phyloP scores from a whole-genome alignment of 805 yeast species.

The Ogataea polymorpha region DNA sequence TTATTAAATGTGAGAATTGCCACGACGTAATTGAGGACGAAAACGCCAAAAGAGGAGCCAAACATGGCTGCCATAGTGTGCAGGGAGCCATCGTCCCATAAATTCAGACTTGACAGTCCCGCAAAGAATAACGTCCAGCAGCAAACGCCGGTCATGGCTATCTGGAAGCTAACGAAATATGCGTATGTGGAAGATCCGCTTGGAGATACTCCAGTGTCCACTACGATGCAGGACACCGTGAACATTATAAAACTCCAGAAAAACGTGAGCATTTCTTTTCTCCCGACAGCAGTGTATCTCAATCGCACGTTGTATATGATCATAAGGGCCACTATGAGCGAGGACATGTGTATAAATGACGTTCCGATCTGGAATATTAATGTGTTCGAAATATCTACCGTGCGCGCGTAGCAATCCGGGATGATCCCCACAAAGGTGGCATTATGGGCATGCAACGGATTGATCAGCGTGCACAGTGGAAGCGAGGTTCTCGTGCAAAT shows the following conservation, averaged over 20 bases:
- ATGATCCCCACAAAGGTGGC: slow-evolving; percentile 56
- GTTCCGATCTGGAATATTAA: slow-evolving; percentile 86
- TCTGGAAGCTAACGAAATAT: slow-evolving; percentile 79
- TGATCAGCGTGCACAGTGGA: slow-evolving; percentile 77
- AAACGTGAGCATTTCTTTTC: slow-evolving; percentile 78
- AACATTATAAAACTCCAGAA: slow-evolving; percentile 58
- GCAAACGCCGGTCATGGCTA: slow-evolving; percentile 68
- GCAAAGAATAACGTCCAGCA: slow-evolving; percentile 68
- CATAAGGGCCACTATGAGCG: slow-evolving; percentile 59
- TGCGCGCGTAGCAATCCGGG: slow-evolving; percentile 79
- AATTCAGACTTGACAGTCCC: slow-evolving; percentile 80
- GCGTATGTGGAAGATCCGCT: slow-evolving; percentile 74
- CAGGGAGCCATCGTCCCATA: slow-evolving; percentile 92
- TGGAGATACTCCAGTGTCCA: slow-evolving; percentile 91
- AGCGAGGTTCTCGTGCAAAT: slow-evolving; percentile 69
- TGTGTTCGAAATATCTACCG: slow-evolving; percentile 87
- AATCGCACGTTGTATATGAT: slow-evolving; percentile 74
- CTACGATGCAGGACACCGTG: slow-evolving; percentile 65
- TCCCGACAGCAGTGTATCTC: slow-evolving; percentile 93
- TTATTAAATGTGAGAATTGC: slow-evolving; percentile 70
- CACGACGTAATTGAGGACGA: slow-evolving; percentile 62
- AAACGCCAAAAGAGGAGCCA: slow-evolving; percentile 51
- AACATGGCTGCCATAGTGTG: slow-evolving; percentile 59
- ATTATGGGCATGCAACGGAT: slow-evolving; percentile 38
- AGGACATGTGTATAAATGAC: slow-evolving; percentile 79